Evolutionary conservation across 2,329 filamentous ascomycete species (phyloP).

Genomic region (Hymenoscyphus fraxineus): DNA sequence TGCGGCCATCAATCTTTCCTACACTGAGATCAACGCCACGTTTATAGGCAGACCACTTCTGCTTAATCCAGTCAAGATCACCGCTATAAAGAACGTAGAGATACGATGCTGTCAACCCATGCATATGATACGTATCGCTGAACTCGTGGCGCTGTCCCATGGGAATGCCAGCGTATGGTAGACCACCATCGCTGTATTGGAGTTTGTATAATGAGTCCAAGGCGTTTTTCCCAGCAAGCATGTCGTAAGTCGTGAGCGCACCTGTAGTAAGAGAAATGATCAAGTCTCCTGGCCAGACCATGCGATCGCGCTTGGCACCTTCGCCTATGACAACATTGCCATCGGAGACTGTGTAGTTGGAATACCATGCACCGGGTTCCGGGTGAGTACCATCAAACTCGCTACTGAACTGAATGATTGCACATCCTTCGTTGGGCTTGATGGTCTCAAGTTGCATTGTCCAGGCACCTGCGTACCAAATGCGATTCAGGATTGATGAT

Average conservation of each 20-base stretch:
- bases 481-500: constrained; percentile 49
- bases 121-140: constrained; percentile 56
- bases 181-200: constrained; percentile 38
- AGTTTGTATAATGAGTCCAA: constrained; percentile 45
- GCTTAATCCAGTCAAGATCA: constrained; percentile 46
- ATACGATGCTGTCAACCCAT: constrained; percentile 55
- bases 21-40: constrained; percentile 44
- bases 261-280: constrained; percentile 29
- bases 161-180: constrained; percentile 50
- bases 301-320: constrained; percentile 55
- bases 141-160: constrained; percentile 42
- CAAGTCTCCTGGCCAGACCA: constrained; percentile 53
- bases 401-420: constrained; percentile 37
- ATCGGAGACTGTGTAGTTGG: constrained; percentile 34
- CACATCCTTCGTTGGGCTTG: constrained; percentile 36
- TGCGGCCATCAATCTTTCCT: constrained; percentile 41
- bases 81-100: constrained; percentile 56
- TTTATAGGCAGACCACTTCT: constrained; percentile 48
- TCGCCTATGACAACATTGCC: constrained; percentile 39
- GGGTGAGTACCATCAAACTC: constrained; percentile 32
- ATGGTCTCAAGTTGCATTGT: constrained; percentile 45
- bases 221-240: constrained; percentile 45
- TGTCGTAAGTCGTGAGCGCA: constrained; percentile 52
- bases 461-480: constrained; percentile 48
- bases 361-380: constrained; percentile 33